phyloP scores from a whole-genome alignment of 257 asterid genomes.

The Hygrophila difformis region DNA sequence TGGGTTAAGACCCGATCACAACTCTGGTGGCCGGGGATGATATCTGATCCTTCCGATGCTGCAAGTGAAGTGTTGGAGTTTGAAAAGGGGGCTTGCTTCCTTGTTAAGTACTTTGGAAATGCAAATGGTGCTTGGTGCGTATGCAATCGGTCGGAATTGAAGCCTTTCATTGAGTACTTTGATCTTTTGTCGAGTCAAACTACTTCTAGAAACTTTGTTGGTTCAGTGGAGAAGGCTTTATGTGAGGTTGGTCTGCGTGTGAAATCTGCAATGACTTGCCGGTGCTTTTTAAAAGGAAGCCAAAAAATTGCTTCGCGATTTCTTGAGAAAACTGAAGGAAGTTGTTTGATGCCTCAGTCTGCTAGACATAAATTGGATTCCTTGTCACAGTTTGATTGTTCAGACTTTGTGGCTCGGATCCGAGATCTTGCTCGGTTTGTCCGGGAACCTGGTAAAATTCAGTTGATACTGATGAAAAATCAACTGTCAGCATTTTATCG shows the following conservation, averaged over 20 bases:
- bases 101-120: constrained; percentile 52
- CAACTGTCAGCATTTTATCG: constrained; percentile 48
- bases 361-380: constrained; percentile 14
- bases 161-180: constrained; percentile 58
- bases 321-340: background rate
- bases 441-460: constrained; percentile 30
- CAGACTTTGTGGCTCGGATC: constrained; percentile 28
- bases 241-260: constrained; percentile 48
- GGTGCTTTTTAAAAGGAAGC: constrained; percentile 42
- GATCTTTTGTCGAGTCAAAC: constrained; percentile 37
- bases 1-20: constrained; percentile 61
- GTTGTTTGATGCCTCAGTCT: constrained; percentile 7
- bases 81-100: constrained; percentile 21
- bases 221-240: constrained; percentile 60
- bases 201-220: constrained; percentile 36
- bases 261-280: constrained; percentile 58
- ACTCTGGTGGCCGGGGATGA: constrained; percentile 85
- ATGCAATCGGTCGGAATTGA: constrained; percentile 33
- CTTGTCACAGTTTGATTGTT: constrained; percentile 46
- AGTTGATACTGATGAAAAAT: constrained; percentile 35
- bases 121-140: constrained; percentile 41
- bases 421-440: constrained; percentile 33
- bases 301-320: constrained; percentile 9
- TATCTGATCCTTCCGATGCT: constrained; percentile 36
- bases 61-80: constrained; percentile 19